Evolutionary conservation across 768 basidiomycete species (phyloP).

Genomic region (Pleurotus djamor): DNA sequence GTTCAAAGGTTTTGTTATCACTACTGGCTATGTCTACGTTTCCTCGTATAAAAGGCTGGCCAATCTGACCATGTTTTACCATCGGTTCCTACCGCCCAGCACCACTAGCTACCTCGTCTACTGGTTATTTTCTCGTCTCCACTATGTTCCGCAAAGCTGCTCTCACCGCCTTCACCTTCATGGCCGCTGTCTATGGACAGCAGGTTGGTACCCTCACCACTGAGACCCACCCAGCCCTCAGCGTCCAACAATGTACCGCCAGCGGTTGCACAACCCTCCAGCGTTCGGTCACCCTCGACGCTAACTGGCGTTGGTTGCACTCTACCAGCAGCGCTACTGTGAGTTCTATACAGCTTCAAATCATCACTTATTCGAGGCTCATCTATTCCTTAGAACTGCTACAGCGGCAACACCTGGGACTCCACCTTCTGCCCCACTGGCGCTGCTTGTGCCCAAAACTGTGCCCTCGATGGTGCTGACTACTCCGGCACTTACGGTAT

Average conservation of each 20-base stretch:
- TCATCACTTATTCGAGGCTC: too few relatives aligned
- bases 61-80: background rate
- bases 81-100: constrained; percentile 2
- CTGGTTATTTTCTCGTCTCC: background rate
- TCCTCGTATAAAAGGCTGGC: background rate
- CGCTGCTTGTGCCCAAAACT: constrained; percentile 41
- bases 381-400: constrained; percentile 30
- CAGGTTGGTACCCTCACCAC: constrained; percentile 46
- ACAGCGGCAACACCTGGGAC: constrained; percentile 59
- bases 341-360: background rate
- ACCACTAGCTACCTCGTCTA: background rate
- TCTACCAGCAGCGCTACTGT: constrained; percentile 18
- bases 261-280: constrained; percentile 33
- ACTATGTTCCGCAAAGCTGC: constrained; percentile 32
- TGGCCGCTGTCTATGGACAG: constrained; percentile 39
- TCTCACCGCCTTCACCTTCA: constrained; percentile 29
- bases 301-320: constrained; percentile 56
- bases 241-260: constrained; percentile 41
- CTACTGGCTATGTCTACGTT: background rate
- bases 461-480: constrained; percentile 44
- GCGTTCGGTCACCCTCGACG: constrained; percentile 41
- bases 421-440: constrained; percentile 46
- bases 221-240: constrained; percentile 47
- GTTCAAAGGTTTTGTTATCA: background rate
- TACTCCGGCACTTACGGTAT: constrained; percentile 53